Evolutionary conservation across 2,329 filamentous ascomycete genomes (phyloP).

Genomic region (Fusarium foetens): DNA sequence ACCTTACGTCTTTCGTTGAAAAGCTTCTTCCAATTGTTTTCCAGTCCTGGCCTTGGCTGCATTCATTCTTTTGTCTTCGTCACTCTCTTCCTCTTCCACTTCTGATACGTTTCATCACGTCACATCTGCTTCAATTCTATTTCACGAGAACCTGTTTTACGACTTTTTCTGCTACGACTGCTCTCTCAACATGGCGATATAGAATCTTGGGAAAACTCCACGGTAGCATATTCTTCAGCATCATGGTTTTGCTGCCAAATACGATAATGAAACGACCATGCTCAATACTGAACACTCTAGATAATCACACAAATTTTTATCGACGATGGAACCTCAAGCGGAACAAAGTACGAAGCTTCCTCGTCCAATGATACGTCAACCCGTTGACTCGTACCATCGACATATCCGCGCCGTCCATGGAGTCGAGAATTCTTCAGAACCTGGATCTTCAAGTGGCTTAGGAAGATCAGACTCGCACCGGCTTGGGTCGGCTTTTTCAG

Average conservation of each 20-base stretch:
- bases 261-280: conserved; percentile 21
- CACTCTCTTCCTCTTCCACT: conserved; percentile 4
- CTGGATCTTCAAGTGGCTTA: conserved; percentile 16
- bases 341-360: conserved; percentile 30
- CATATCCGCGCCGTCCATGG: conserved; percentile 43
- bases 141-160: conserved; percentile 1
- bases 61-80: conserved; percentile 29
- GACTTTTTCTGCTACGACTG: neutral
- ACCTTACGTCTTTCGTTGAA: conserved; percentile 26
- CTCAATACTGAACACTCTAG: conserved; percentile 21
- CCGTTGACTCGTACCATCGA: conserved; percentile 44
- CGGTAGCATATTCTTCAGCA: conserved; percentile 17
- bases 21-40: conserved; percentile 12
- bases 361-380: conserved; percentile 35
- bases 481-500: conserved; percentile 8
- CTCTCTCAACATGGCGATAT: conserved; percentile 23
- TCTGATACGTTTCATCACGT: conserved; percentile 5
- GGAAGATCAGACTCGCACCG: conserved; percentile 24
- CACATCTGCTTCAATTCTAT: conserved; percentile 3
- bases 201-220: conserved; percentile 13
- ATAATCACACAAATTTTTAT: conserved; percentile 10
- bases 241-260: conserved; percentile 25
- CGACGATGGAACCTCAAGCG: conserved; percentile 38
- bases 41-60: conserved; percentile 37
- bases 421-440: conserved; percentile 8